Base-by-base conservation (phyloP, 129 eudicot genomes). In the Rutidosis leptorrhynchoides region DNA sequence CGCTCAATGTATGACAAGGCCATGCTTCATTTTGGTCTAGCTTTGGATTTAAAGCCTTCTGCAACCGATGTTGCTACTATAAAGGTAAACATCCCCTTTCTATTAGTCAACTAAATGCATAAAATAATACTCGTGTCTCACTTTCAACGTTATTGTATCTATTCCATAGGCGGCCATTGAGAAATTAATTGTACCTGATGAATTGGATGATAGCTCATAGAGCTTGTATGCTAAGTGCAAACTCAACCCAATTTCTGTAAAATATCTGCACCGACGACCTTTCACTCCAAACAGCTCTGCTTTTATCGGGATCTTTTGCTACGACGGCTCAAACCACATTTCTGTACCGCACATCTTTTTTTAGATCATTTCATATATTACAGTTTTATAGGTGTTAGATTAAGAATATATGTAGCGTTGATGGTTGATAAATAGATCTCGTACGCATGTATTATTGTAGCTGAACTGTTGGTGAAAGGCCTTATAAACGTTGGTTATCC, bases 21-120 rank as follows among this genome's bases (percentile, higher is more conserved):
- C 24, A 94, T 94, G 99, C 96, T 86, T 79, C 90, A 94, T 81
- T 94, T 94, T 81, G 99, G 99, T 79, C 77, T 86, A 14, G 97
- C 97, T 32, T 78, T 94, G 82, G 99, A 94, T 82, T 71, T 94
- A 81, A 94, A 94, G 79, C 99, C 99, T 74, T 82, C 99, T 25
- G 95, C 99, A 42, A 81, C 99, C 0, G 99, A 94, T 79, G 99
- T 94, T 61, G 97, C 99, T 73, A 74, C 86, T 57, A 94, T 94
- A 37, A 94, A 94, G 99, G 99, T 94, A 21, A 26, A 22, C 58
- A 64, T 63, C 72, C 11, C 5, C 29, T 26, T 24, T 71, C 35
- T 29, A 3, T 37, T 42, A 49, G 24, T 56, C 21, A 25, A 57
- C 58, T 3, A 3, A 22, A 7, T 26, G 37, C 21, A n/a, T 58